Percentiles rank a stretch among this genome's conserved stretches.
phyloP scores from a whole-genome alignment of 164 flowering plant species.

The Nymphaea colorata region DNA sequence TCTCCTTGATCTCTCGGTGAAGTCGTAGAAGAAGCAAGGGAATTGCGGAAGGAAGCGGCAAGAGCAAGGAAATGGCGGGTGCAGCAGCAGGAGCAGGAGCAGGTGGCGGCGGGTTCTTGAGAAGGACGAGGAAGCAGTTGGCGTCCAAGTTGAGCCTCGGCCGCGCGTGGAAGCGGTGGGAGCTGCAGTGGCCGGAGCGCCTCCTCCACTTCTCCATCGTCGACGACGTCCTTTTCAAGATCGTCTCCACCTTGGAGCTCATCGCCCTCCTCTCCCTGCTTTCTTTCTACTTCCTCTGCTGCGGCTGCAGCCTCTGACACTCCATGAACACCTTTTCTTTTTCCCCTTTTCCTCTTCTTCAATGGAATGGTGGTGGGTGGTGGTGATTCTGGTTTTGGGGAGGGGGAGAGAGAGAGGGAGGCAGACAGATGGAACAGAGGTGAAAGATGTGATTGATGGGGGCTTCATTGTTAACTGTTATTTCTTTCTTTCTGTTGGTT shows the following conservation, averaged over 20 bases:
- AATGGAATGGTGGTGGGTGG: too few species aligned
- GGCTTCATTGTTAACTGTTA: too few species aligned
- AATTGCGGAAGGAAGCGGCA: not conserved
- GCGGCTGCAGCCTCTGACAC: conserved; percentile 29
- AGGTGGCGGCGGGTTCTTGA: not conserved
- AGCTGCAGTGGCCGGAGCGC: not conserved
- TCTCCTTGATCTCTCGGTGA: too few species aligned
- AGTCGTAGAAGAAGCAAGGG: too few species aligned
- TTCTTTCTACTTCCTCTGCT: conserved; percentile 32
- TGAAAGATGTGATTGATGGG: too few species aligned
- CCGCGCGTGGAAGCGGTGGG: not conserved
- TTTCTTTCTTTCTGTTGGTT: too few species aligned
- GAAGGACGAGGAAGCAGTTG: not conserved
- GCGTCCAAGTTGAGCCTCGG: not conserved
- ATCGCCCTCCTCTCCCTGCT: conserved; percentile 27
- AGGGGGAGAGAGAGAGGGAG: too few species aligned
- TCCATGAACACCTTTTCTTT: too few species aligned
- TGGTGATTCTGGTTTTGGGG: too few species aligned
- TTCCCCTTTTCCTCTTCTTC: too few species aligned
- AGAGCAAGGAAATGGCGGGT: not conserved
- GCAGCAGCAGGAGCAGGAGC: not conserved
- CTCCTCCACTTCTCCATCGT: conserved; percentile 10
- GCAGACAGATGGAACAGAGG: too few species aligned
- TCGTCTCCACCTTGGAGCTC: conserved; percentile 29
- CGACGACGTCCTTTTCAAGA: conserved; percentile 31